Evolutionary conservation across 371 early-diverging fungal genomes (phyloP).

Genomic region (Mucor circinelloides): DNA sequence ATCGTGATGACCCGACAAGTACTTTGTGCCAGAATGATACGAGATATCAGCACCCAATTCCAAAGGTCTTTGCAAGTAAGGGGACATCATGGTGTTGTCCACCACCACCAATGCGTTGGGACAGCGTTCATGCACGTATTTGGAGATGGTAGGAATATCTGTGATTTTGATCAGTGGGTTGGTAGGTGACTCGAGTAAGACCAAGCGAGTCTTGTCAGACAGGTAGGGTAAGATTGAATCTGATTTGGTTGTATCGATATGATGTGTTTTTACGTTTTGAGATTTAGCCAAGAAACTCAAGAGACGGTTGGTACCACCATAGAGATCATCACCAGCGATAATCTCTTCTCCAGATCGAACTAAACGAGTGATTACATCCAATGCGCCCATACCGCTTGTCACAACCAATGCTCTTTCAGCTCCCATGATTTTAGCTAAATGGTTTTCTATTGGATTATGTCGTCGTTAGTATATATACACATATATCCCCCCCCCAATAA

Average conservation of each 20-base stretch:
- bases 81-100: constrained; percentile 95
- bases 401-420: constrained; percentile 79
- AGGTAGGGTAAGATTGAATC: constrained; percentile 63
- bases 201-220: constrained; percentile 76
- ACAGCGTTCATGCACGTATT: constrained; percentile 66
- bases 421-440: constrained; percentile 85
- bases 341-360: constrained; percentile 82
- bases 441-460: constrained; percentile 60
- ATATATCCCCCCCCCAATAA: too few species aligned
- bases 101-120: constrained; percentile 85
- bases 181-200: constrained; percentile 89
- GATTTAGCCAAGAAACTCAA: constrained; percentile 71
- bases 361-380: constrained; percentile 82
- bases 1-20: constrained; percentile 92
- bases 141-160: constrained; percentile 77
- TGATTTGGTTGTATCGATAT: constrained; percentile 79
- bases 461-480: not conserved
- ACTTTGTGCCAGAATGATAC: constrained; percentile 90
- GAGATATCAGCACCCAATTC: constrained; percentile 88
- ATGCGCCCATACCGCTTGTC: constrained; percentile 88
- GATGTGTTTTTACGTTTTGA: constrained; percentile 77
- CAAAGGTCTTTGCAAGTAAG: constrained; percentile 85
- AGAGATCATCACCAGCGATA: constrained; percentile 88
- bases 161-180: constrained; percentile 88
- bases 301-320: constrained; percentile 89